These are phyloP conservation scores for Venturia nashicola DNA, from an alignment of 2,329 filamentous ascomycete species.

Conservation along the genomic window DNA sequence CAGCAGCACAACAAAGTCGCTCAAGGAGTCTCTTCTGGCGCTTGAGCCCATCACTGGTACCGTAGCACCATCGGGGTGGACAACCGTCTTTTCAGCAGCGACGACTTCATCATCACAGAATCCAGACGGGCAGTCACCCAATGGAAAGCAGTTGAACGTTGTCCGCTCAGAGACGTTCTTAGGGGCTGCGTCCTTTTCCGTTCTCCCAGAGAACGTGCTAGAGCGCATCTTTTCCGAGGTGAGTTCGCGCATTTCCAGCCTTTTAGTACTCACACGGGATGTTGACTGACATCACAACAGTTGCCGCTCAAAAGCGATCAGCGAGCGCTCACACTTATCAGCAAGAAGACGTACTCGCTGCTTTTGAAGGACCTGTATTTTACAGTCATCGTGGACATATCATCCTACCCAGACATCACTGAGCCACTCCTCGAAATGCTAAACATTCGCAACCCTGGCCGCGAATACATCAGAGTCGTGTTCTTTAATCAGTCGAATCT, in stretches of 20 bases:
- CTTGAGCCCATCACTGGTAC: constrained; percentile 23
- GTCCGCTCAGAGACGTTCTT: not conserved
- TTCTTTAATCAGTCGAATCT: not conserved
- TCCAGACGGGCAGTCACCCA: not conserved
- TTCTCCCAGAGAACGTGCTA: not conserved
- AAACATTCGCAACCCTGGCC: not conserved
- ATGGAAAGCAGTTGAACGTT: no score
- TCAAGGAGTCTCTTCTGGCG: not conserved
- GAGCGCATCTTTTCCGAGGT: not conserved
- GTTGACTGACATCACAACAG: not conserved
- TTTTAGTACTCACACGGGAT: not conserved
- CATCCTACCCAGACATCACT: not conserved
- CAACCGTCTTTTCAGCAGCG: constrained; percentile 15
- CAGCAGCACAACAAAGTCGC: not conserved
- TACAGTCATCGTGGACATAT: not conserved
- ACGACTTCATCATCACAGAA: not conserved
- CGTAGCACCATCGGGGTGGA: constrained; percentile 25
- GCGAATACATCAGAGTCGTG: not conserved
- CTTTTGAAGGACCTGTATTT: not conserved
- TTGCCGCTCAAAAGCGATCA: not conserved
- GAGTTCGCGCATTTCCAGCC: not conserved
- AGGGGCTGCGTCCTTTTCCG: not conserved
- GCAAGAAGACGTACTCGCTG: not conserved
- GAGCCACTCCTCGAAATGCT: not conserved
- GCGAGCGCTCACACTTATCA: not conserved